These are phyloP conservation scores for Chloromonas sp. DNA, from an alignment of 163 green algal species.

Conservation along the genomic window DNA sequence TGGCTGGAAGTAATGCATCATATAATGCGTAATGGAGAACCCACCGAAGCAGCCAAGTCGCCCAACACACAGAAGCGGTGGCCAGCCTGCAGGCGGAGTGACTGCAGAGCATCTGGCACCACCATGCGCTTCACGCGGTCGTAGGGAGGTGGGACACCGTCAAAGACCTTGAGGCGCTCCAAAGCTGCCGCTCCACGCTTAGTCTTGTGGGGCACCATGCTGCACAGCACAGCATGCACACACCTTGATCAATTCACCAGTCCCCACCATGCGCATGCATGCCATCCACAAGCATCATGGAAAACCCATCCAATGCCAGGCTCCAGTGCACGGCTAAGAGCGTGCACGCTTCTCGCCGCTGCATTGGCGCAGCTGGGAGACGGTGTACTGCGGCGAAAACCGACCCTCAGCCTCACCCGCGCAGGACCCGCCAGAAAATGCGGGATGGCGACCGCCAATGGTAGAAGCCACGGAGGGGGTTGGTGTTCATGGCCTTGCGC, in stretches of 20 bases:
- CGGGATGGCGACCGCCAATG: constrained; percentile 92
- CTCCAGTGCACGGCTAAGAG: no score
- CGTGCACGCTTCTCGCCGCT: no score
- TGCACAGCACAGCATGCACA: constrained; percentile 21
- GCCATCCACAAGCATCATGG: no score
- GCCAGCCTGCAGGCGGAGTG: constrained; percentile 69
- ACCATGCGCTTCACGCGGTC: constrained; percentile 94
- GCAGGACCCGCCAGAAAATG: constrained; percentile 94
- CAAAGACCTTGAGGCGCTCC: constrained; percentile 92
- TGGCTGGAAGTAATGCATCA: no score
- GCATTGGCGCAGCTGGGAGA: no score
- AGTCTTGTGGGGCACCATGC: constrained; percentile 99
- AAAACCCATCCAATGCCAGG: no score
- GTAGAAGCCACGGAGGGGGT: constrained; percentile 80
- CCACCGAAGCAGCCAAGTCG: constrained; percentile 59
- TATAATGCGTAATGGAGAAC: constrained; percentile 1
- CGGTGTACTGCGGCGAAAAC: not conserved
- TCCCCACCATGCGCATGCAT: no score
- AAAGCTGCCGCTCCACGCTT: constrained; percentile 82
- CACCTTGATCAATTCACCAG: no score
- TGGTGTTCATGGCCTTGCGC: constrained; percentile 91
- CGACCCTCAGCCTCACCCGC: constrained; percentile 59
- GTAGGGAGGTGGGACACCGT: constrained; percentile 93
- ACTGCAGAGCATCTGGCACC: constrained; percentile 91
- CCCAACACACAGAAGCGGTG: constrained; percentile 77